Base-by-base conservation (phyloP, 345 rosid genomes). In the Hibiscus trionum region DNA sequence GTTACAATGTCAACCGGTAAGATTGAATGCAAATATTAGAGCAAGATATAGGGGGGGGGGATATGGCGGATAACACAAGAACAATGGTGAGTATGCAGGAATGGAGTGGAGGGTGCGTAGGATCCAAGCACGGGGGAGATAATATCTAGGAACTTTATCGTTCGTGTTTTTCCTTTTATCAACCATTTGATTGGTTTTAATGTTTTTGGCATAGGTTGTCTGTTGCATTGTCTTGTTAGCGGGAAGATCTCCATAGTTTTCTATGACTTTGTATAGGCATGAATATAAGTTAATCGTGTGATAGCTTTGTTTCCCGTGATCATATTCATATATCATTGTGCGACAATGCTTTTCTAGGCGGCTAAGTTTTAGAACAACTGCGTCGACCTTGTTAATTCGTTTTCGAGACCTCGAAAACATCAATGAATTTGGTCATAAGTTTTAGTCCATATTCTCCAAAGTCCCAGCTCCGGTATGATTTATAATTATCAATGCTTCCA, bases 1-100 rank as follows among this genome's bases (percentile, higher is more conserved):
- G 19, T 24, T 27, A 15, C n/a, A 4, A 47, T 27, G 61, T 26
- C 73, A 70, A 78, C 75, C 37, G 71, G 76, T 62, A 60, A 61
- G 53, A 24, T 75, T 21, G 55, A 14, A 73, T 31, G 61, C 2
- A 39, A 24, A 14, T 33, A 21, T 27, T 15, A 3, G 29, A 4
- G 68, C 46, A 33, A 31, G 11, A 75, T 69, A 67, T 39, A 65
- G 26, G 5, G 26, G 53, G 53, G 31, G 65, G 5, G 19, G 66
- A 7, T 7, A 1, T 7, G 27, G 70, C 77, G 81, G 80, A 75
- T 71, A 56, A 71, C 24, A 67, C 81, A 62, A 83, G 50, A 73
- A 19, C 31, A 0, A 19, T 10, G 4, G 19, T 16, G 3, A 47
- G 56, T 31, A 74, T 80, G 84, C 49, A 72, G 52, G 78, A 66